Conservation (phyloP, 2,329 filamentous ascomycete species). For the Fusarium phyllophilum region DNA sequence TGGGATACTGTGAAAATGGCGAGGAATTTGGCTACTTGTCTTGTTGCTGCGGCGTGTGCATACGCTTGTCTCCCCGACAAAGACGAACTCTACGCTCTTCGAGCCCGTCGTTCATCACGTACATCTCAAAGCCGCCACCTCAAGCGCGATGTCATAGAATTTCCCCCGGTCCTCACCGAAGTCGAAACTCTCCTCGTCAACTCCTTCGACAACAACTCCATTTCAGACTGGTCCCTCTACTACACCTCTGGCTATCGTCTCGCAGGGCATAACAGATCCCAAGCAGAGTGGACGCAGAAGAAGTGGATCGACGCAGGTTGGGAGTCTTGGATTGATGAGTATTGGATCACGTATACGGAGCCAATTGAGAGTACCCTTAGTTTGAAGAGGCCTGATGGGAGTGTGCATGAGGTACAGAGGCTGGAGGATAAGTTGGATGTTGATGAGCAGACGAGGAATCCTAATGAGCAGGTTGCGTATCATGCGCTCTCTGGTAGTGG, state of each 20-base stretch:
- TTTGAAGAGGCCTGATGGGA: constrained; percentile 23
- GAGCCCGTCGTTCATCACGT: constrained; percentile 1
- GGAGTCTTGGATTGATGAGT: constrained; percentile 35
- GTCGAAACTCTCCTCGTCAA: constrained; percentile 18
- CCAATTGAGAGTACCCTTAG: constrained; percentile 31
- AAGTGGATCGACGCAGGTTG: constrained; percentile 33
- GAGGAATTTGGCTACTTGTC: constrained; percentile 9
- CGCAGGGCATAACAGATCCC: constrained; percentile 25
- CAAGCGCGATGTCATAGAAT: constrained; percentile 16
- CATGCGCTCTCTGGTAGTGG: constrained; percentile 19
- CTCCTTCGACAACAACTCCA: constrained; percentile 27
- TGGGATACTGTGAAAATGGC: not conserved
- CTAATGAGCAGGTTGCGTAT: constrained; percentile 15
- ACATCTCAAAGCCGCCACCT: not conserved
- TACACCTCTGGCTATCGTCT: constrained; percentile 35
- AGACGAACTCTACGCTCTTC: constrained; percentile 13
- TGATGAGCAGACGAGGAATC: constrained; percentile 21
- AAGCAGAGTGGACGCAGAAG: constrained; percentile 34
- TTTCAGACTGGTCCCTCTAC: constrained; percentile 34
- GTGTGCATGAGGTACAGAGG: constrained; percentile 18
- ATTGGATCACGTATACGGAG: constrained; percentile 35
- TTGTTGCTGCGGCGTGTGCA: constrained; percentile 26
- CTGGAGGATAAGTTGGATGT: constrained; percentile 30
- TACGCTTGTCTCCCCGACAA: constrained; percentile 31
- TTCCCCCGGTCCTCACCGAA: constrained; percentile 4